A percentile compares a stretch with the other conserved stretches of the same genome.
phyloP scores from a whole-genome alignment of 371 early-diverging fungal genomes.

The Syncephalastrum racemosum region DNA sequence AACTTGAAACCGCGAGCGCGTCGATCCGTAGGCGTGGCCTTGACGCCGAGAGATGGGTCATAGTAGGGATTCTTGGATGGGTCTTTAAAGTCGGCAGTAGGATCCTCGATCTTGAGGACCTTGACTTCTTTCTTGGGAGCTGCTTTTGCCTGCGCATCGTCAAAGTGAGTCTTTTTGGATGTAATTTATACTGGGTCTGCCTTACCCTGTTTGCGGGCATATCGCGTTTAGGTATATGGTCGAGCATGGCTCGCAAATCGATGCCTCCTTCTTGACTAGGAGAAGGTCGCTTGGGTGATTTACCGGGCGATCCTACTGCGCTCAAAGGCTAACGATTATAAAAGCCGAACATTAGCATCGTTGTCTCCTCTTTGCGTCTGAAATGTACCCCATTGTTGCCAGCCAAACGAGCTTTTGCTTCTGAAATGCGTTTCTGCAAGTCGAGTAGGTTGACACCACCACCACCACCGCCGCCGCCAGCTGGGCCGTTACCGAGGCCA shows the following conservation, averaged over 20 bases:
- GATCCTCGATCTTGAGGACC: constrained; percentile 25
- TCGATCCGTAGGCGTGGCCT: constrained; percentile 54
- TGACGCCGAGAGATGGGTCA: constrained; percentile 66
- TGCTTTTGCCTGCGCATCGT: constrained; percentile 10
- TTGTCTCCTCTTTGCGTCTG: neutral
- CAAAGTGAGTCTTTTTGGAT: neutral
- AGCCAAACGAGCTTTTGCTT: constrained; percentile 42
- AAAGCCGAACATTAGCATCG: too few relatives aligned
- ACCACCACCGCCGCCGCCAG: neutral
- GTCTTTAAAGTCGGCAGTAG: constrained; percentile 55
- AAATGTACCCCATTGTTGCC: constrained; percentile 6
- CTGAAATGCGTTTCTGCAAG: constrained; percentile 49
- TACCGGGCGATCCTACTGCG: constrained; percentile 9
- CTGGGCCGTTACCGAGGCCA: neutral
- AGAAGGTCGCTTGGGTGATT: constrained; percentile 19
- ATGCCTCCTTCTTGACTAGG: constrained; percentile 33
- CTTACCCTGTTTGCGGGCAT: constrained; percentile 50
- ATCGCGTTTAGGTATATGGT: constrained; percentile 55
- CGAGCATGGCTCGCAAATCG: constrained; percentile 53
- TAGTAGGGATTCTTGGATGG: constrained; percentile 85
- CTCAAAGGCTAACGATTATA: constrained; percentile 15
- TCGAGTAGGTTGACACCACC: constrained; percentile 17
- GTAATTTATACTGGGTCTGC: neutral
- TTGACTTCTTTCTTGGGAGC: constrained; percentile 47
- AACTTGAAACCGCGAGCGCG: constrained; percentile 69